phyloP scores from a whole-genome alignment of 2,329 filamentous ascomycete genomes.

The Dactylellina drechsleri region DNA sequence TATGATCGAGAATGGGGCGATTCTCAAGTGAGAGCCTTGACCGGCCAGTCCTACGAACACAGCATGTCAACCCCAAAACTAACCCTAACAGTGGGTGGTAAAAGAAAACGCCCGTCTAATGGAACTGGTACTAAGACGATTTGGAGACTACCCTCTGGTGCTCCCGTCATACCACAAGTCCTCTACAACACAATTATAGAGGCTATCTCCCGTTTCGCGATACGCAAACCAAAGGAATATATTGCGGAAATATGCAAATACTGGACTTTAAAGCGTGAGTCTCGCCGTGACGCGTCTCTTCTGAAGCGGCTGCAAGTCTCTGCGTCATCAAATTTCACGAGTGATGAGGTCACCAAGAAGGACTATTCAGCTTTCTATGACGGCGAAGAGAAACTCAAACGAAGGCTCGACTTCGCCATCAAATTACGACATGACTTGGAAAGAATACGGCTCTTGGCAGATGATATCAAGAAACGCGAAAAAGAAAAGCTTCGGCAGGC shows the following conservation, averaged over 20 bases:
- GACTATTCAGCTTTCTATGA: constrained; percentile 94
- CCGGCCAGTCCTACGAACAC: constrained; percentile 61
- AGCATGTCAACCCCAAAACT: constrained; percentile 65
- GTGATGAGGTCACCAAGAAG: constrained; percentile 93
- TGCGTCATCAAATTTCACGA: constrained; percentile 87
- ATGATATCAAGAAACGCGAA: constrained; percentile 79
- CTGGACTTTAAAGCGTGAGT: constrained; percentile 96
- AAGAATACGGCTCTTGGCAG: constrained; percentile 73
- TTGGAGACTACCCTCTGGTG: constrained; percentile 94
- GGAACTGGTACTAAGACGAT: constrained; percentile 68
- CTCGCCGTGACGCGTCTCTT: constrained; percentile 86
- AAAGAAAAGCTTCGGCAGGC: constrained; percentile 78
- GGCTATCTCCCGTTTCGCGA: constrained; percentile 82
- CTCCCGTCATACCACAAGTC: constrained; percentile 89
- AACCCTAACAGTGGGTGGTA: constrained; percentile 69
- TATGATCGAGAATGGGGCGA: constrained; percentile 90
- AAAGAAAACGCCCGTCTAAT: constrained; percentile 67
- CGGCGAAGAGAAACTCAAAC: constrained; percentile 78
- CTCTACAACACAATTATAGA: constrained; percentile 87
- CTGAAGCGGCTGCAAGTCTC: constrained; percentile 89
- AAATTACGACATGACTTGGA: constrained; percentile 79
- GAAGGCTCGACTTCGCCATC: constrained; percentile 89
- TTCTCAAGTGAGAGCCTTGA: constrained; percentile 82
- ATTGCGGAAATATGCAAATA: constrained; percentile 93
- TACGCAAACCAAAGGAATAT: constrained; percentile 89